Percentiles rank a stretch among this genome's conserved stretches.
Conservation (phyloP, 2,329 filamentous ascomycete genomes). For the Lecanoromycetidae sp. region DNA sequence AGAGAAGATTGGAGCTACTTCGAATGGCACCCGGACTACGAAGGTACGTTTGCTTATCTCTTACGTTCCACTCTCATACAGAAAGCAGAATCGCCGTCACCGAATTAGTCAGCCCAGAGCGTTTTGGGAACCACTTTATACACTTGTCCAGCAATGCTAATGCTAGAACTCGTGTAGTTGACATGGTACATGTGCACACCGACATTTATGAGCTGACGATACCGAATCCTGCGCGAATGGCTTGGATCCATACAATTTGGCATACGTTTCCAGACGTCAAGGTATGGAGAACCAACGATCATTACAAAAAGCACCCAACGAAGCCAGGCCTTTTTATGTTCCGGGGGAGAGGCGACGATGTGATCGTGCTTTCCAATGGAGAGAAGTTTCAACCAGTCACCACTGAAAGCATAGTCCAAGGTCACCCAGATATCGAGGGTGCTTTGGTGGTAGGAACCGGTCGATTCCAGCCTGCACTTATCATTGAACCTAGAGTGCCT, state of each 20-base stretch:
- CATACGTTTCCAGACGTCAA: constrained; percentile 17
- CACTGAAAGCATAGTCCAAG: constrained; percentile 4
- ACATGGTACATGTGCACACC: too few relatives aligned
- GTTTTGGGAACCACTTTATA: too few relatives aligned
- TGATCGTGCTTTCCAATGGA: constrained; percentile 11
- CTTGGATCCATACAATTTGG: too few relatives aligned
- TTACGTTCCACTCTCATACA: too few relatives aligned
- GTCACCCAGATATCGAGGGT: not conserved
- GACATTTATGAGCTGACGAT: too few relatives aligned
- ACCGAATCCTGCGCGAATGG: too few relatives aligned
- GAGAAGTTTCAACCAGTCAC: constrained; percentile 10
- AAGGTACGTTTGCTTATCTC: too few relatives aligned
- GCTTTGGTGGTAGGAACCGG: constrained; percentile 8
- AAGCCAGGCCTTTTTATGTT: constrained; percentile 30
- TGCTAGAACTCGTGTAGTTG: too few relatives aligned
- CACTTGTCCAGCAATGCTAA: too few relatives aligned
- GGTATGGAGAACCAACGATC: constrained; percentile 31
- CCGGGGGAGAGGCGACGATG: constrained; percentile 21
- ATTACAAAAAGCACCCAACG: constrained; percentile 26
- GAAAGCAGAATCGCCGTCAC: too few relatives aligned
- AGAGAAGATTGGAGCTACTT: constrained; percentile 12
- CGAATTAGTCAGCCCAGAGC: too few relatives aligned
- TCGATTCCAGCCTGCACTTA: constrained; percentile 24
- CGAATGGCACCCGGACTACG: constrained; percentile 14
- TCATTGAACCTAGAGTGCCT: constrained; percentile 31